Percentiles rank a stretch among this genome's conserved stretches.
phyloP scores from a whole-genome alignment of 2,329 filamentous ascomycete species.

The Aspergillus neoniger region DNA sequence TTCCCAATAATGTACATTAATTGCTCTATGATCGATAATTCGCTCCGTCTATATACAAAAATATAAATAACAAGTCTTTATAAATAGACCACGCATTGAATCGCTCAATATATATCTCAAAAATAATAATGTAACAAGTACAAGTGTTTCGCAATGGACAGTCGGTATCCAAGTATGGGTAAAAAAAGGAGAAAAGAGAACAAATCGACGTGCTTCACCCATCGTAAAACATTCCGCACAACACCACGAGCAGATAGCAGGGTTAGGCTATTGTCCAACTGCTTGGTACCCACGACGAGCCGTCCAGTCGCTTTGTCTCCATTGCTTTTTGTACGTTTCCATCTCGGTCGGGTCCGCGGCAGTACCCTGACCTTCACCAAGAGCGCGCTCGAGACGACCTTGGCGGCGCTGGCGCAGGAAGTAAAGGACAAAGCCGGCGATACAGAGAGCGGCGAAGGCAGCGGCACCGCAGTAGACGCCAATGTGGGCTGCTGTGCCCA shows the following conservation, averaged over 20 bases:
- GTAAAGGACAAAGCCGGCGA: not conserved
- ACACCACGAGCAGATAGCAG: not conserved
- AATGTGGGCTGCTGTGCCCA: not conserved
- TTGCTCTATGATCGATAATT: not conserved
- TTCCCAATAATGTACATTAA: not conserved
- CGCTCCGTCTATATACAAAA: not conserved
- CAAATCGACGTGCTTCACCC: not conserved
- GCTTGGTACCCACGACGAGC: not conserved
- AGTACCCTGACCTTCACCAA: not conserved
- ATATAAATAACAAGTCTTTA: not conserved
- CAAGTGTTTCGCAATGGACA: not conserved
- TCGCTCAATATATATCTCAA: not conserved
- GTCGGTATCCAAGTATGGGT: not conserved
- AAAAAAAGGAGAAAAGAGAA: not conserved
- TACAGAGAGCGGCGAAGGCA: not conserved
- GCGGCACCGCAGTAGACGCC: not conserved
- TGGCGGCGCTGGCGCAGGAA: not conserved
- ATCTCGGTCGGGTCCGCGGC: not conserved
- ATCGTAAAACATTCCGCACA: not conserved
- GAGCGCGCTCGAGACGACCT: not conserved
- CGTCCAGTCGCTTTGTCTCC: not conserved
- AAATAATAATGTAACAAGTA: not conserved
- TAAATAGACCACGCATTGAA: not conserved
- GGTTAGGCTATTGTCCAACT: not conserved
- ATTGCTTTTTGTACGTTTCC: not conserved